phyloP scores from a whole-genome alignment of 345 rosid species.

The Citrus mangshanensis region DNA sequence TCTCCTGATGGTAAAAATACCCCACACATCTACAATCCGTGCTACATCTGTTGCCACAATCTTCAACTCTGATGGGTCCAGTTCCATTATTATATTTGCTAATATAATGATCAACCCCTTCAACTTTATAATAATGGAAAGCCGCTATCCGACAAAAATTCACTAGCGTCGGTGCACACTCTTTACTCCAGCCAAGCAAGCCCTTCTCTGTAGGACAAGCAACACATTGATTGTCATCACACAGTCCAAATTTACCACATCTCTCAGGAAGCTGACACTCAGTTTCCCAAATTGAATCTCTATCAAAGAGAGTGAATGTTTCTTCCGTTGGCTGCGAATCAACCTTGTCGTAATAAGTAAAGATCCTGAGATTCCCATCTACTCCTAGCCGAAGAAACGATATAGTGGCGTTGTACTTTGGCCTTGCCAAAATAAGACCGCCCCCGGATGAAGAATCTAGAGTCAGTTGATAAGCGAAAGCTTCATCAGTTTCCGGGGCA shows the following conservation, averaged over 20 bases:
- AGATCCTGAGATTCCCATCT: conserved; percentile 48
- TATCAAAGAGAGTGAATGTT: conserved; percentile 20
- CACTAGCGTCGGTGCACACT: conserved; percentile 27
- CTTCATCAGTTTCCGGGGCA: conserved; percentile 14
- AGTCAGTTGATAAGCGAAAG: conserved; percentile 21
- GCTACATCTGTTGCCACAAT: conserved; percentile 25
- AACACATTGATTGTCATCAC: conserved; percentile 28
- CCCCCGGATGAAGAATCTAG: not conserved
- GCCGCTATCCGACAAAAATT: conserved; percentile 13
- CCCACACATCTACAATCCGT: conserved; percentile 26
- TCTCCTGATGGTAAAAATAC: conserved; percentile 14
- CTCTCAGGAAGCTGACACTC: conserved; percentile 35
- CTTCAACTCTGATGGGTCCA: conserved; percentile 16
- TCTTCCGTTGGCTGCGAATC: conserved; percentile 38
- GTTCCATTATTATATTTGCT: conserved; percentile 41
- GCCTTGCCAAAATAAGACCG: not conserved
- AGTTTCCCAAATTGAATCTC: conserved; percentile 14
- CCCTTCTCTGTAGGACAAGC: conserved; percentile 27
- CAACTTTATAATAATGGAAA: conserved; percentile 37
- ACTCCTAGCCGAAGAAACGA: conserved; percentile 42
- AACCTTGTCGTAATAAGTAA: conserved; percentile 37
- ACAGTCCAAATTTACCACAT: conserved; percentile 34
- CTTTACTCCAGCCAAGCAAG: conserved; percentile 44
- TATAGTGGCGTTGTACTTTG: conserved; percentile 38
- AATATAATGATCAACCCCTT: conserved; percentile 54